Base-by-base conservation (phyloP, 2,329 filamentous ascomycete species). In the Pestalotiopsis sp. region DNA sequence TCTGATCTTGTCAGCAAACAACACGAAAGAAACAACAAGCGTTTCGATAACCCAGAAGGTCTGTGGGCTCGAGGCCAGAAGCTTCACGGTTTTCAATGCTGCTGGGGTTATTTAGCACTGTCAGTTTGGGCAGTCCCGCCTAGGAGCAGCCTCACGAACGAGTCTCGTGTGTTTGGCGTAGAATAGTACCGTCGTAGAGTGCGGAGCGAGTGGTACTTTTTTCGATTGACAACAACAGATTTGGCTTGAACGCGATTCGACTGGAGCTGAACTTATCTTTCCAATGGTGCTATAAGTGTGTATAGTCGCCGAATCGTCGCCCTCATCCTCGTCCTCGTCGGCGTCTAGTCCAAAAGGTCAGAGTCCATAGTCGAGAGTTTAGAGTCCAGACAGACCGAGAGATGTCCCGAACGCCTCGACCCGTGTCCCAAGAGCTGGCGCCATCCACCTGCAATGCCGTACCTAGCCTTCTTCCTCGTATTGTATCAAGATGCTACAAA, bases 1-100 rank as follows among this genome's bases (percentile, higher is more conserved):
- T 62, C 36, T 36, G n/a, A 12, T 62, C 59, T 62, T 62, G n/a
- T 62, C 14, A n/a, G 59, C 25, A 62, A 62, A 36, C 59, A 40
- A 14, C 27, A n/a, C 27, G 1, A 62, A 62, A 20, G 59, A 40
- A 62, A 40, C 59, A 40, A 17, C 25, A 40, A 40, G 20, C 31
- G 59, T 40, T 62, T 62, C 27, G 31, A 62, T 31, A 41, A n/a
- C 27, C 38, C 12, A 36, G 57, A 27, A 23, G 27, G 23, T 13
- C 57, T 14, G 13, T n/a, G 57, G 27, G 57, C 23, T 13, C 23
- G 13, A 36, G 13, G 31, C 14, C 12, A 14, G 14, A 36, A 36
- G 5, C n/a, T 12, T 62, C 13, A 11, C 5, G 27, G 7, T 36
- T 40, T 17, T 14, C 14, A 11, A 62, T 40, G 56, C 31, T 40